phyloP scores from a whole-genome alignment of 768 basidiomycete species.

The Neoboletus subvelutipes region DNA sequence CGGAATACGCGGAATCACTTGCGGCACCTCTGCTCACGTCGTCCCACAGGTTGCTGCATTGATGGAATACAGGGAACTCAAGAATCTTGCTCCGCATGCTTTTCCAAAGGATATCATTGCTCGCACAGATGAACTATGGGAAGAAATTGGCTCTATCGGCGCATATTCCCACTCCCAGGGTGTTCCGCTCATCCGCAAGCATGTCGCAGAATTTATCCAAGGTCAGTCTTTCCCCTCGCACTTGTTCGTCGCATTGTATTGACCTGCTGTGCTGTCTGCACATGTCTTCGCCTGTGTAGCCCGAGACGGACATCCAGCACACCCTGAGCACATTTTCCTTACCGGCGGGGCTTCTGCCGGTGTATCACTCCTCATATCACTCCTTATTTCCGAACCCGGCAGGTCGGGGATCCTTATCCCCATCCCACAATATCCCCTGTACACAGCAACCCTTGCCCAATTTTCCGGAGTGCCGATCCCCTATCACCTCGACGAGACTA shows the following conservation, averaged over 20 bases:
- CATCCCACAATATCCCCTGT: conserved; percentile 97
- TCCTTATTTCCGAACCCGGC: conserved; percentile 64
- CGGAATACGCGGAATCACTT: background rate
- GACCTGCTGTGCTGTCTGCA: background rate
- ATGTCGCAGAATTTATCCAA: conserved; percentile 87
- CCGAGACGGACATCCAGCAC: conserved; percentile 84
- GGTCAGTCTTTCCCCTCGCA: conserved; percentile 43
- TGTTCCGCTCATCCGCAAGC: conserved; percentile 80
- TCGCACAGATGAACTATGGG: conserved; percentile 76
- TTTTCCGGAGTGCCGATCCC: conserved; percentile 77
- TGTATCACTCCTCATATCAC: conserved; percentile 81
- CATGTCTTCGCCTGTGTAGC: conserved; percentile 42
- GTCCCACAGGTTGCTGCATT: conserved; percentile 74
- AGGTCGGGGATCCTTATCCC: conserved; percentile 85
- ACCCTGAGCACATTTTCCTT: conserved; percentile 87
- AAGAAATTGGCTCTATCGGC: conserved; percentile 88
- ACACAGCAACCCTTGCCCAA: conserved; percentile 92
- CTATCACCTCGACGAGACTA: conserved; percentile 83
- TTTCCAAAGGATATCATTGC: conserved; percentile 87
- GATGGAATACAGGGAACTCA: conserved; percentile 87
- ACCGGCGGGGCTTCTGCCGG: conserved; percentile 94
- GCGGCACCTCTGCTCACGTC: background rate
- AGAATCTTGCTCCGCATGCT: conserved; percentile 67
- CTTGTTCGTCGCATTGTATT: background rate
- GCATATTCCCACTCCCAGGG: conserved; percentile 97